Percentiles rank a stretch among this genome's conserved stretches.
Evolutionary conservation across 1,139 yeast genomes (phyloP).

Genomic region (Protomyces inouyei): DNA sequence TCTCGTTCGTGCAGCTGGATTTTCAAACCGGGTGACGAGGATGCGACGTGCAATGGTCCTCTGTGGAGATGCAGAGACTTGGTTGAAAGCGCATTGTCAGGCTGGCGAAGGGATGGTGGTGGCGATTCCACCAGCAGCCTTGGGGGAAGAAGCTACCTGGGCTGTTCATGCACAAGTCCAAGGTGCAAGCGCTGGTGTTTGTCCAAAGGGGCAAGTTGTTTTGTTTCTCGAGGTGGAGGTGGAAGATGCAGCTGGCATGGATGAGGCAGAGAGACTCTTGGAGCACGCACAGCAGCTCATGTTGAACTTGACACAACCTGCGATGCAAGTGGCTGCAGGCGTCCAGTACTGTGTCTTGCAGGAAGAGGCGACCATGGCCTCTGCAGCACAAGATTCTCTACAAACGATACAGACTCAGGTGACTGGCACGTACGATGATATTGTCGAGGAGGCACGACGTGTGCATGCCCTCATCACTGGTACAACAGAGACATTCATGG

Average conservation of each 20-base stretch:
- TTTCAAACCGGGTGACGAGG: not conserved
- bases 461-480: not conserved
- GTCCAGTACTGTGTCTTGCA: not conserved
- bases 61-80: slow-evolving; percentile 3
- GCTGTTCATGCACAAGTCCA: slow-evolving; percentile 84
- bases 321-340: not conserved
- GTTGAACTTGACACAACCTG: not conserved
- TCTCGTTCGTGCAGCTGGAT: not conserved
- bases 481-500: not conserved
- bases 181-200: slow-evolving; percentile 85
- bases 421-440: not conserved
- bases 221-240: slow-evolving; percentile 67
- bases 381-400: not conserved
- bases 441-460: not conserved
- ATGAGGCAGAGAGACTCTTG: not conserved
- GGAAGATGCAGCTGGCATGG: not conserved
- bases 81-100: slow-evolving; percentile 35
- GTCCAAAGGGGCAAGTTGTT: slow-evolving; percentile 80
- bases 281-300: not conserved
- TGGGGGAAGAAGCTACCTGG: slow-evolving; percentile 54
- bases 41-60: not conserved
- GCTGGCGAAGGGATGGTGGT: slow-evolving; percentile 80
- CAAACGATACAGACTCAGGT: not conserved
- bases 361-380: not conserved
- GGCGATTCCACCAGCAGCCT: slow-evolving; percentile 86